Evolutionary conservation across 208 protist species (phyloP).

Genomic region (Trypanosoma conorhini): DNA sequence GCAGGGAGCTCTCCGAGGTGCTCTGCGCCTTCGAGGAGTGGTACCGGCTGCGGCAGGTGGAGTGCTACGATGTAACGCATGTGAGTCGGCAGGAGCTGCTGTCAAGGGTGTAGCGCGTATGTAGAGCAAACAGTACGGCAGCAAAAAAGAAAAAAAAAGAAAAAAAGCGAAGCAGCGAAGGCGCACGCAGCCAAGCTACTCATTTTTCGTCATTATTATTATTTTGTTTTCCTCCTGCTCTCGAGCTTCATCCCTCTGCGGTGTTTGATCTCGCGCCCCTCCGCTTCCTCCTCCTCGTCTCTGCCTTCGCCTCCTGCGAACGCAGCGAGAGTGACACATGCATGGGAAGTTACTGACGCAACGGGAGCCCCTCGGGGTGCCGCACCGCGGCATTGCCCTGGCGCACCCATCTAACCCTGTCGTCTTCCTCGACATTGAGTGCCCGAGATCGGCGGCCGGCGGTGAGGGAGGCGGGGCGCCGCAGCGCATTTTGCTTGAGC

Average conservation of each 20-base stretch:
- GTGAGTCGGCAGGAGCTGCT: conserved; percentile 30
- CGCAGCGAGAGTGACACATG: background rate
- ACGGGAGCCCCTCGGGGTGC: conserved; percentile 20
- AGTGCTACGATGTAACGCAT: conserved; percentile 47
- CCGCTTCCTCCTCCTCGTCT: conserved; percentile 27
- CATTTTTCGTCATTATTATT: conserved; percentile 9
- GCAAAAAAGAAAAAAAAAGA: conserved; percentile 6
- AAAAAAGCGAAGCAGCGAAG: background rate
- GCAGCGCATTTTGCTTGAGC: conserved; percentile 34
- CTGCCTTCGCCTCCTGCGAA: background rate
- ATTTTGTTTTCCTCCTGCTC: background rate
- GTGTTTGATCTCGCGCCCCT: conserved; percentile 19
- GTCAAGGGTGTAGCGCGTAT: conserved; percentile 12
- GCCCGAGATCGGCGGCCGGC: background rate
- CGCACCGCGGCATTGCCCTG: conserved; percentile 32
- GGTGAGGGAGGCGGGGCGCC: background rate
- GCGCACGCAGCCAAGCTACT: background rate
- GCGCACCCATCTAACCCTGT: conserved; percentile 29
- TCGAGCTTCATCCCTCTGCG: conserved; percentile 17
- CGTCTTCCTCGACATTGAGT: conserved; percentile 30
- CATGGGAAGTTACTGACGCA: conserved; percentile 8
- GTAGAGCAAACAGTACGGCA: conserved; percentile 15
- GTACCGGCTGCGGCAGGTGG: conserved; percentile 70
- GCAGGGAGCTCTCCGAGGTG: conserved; percentile 44
- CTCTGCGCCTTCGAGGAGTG: conserved; percentile 75